Evolutionary conservation across 495 filamentous ascomycete genomes (phyloP), one percentile per base, ranked within the genome.

Genomic region (Aspergillus conjunctus): DNA sequence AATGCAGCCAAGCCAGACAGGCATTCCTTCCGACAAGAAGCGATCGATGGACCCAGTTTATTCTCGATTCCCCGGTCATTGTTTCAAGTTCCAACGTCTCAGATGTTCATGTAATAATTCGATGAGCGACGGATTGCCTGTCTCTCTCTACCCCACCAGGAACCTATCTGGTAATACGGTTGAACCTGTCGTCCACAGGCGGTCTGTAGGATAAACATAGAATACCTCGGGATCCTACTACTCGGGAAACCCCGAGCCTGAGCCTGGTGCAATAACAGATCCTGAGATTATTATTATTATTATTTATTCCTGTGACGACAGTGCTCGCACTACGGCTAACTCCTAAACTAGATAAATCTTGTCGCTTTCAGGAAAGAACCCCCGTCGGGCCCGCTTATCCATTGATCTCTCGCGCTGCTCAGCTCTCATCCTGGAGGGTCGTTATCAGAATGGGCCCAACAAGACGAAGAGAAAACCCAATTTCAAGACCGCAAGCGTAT

Each of bases 241-340:
- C 54, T 56, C 54, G 54, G 54, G 54, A 43, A 56, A 46, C 45
- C 26, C 54, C 53, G 53, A 56, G 53, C 39, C 53, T n/a, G n/a
- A n/a, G n/a, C n/a, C n/a, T 56, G 54, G 32, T 39, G 31, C 43
- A 56, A 45, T 31, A 31, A 45, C 17, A 9, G n/a, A 56, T 45
- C 37, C 51, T 39, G 52, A 51, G 49, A 51, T 32, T 51, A 26
- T 48, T 20, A 20, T 48, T 41, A 51, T 32, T 51, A 26, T 48
- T 20, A 20, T 48, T 41, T n/a, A 41, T 41, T 41, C 21, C 49
- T 32, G 22, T 21, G 14, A 51, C 21, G 14, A 30, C 26, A 51
- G 12, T 32, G 14, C 49, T 32, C 7, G 30, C 49, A 14, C 15
- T 21, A 32, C 49, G 12, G 15, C 49, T 51, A 32, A 51, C 14